Evolutionary conservation across 345 rosid genomes (phyloP), one percentile per base, ranked within the genome.

Genomic region (Cardamine chenopodiifolia): DNA sequence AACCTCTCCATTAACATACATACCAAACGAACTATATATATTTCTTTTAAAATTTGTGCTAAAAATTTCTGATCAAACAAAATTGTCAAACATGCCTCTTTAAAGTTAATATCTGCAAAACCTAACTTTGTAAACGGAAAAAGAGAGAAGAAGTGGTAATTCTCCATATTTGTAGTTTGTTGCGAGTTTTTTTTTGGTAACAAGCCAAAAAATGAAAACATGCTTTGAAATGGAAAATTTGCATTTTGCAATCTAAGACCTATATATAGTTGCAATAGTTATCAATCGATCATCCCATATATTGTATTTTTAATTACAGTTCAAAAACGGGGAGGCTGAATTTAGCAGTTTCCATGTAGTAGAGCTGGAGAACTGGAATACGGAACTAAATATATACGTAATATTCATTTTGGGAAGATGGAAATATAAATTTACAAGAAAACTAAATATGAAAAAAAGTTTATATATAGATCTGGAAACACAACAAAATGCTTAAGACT

Each of bases 401-500:
- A 45, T 31, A 42, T n/a, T 62, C 17, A 19, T 15, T 7, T 48
- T 65, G 60, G 35, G 19, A 15, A 28, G 20, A 55, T 28, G 12
- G 58, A 55, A 7, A 28, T 31, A 17, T 57, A 57, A 29, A 56
- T 28, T 28, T 4, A 28, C 22, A 32, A 8, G 11, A n/a, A n/a
- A n/a, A n/a, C 5, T 56, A 22, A 17, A 8, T 56, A 0, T 10
- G 37, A 15, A 14, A 63, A 63, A 10, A 45, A 45, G 3, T n/a
- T n/a, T n/a, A 44, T 8, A 20, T 20, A 22, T 67, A 23, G 50
- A 68, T 52, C 25, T 67, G 50, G 37, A 37, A 39, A 53, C 39
- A 44, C n/a, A n/a, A n/a, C n/a, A 20, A 7, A 17, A 32, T 66
- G 31, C 44, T 31, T 47, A 8, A 12, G 12, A 17, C 44, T 47